phyloP scores from a whole-genome alignment of 768 basidiomycete genomes.

The Pseudohyphozyma bogoriensis region DNA sequence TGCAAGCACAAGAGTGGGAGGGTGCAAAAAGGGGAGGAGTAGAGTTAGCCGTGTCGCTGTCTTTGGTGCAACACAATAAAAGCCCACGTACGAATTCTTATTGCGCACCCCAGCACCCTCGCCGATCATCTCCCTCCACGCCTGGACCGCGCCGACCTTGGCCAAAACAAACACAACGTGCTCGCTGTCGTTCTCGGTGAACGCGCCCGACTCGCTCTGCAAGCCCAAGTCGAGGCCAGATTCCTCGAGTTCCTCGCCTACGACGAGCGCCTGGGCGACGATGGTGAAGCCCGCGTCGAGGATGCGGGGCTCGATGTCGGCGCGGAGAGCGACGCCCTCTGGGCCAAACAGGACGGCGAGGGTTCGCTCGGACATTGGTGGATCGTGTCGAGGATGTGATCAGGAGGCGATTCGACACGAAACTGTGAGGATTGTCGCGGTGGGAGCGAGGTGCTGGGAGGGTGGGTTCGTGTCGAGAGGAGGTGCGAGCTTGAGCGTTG shows the following conservation, averaged over 20 bases:
- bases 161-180: not conserved
- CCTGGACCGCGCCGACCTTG: not conserved
- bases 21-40: too few relatives aligned
- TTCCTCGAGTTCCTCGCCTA: conserved; percentile 11
- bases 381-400: too few relatives aligned
- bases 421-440: not conserved
- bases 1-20: not conserved
- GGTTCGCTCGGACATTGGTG: conserved; percentile 2
- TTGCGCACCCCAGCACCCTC: not conserved
- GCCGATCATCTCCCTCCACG: not conserved
- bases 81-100: not conserved
- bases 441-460: not conserved
- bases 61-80: too few relatives aligned
- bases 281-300: not conserved
- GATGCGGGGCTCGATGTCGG: not conserved
- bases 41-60: too few relatives aligned
- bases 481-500: not conserved
- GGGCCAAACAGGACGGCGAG: conserved; percentile 9
- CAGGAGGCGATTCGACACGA: too few relatives aligned
- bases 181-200: too few relatives aligned
- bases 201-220: not conserved
- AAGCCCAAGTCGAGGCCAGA: conserved; percentile 9
- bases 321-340: not conserved
- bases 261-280: not conserved
- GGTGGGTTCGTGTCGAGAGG: too few relatives aligned